phyloP scores from a whole-genome alignment of 2,329 filamentous ascomycete genomes.

The Fusarium subtropicale region DNA sequence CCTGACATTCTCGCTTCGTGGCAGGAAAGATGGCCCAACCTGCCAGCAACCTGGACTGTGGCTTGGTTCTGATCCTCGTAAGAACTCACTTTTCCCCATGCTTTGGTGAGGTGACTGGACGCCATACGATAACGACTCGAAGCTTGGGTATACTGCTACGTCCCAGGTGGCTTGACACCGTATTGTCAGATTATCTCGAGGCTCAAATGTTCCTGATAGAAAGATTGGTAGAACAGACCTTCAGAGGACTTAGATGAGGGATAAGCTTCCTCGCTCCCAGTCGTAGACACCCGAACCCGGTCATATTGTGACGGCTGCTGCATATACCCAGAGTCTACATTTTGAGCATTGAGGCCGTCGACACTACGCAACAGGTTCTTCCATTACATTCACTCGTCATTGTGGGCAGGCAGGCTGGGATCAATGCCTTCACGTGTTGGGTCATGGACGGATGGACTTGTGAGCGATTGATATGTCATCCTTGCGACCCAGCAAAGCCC shows the following conservation, averaged over 20 bases:
- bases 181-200: neutral
- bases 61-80: constrained; percentile 79
- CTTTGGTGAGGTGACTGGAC: neutral
- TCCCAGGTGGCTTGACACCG: neutral
- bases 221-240: neutral
- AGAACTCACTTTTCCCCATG: neutral
- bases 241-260: neutral
- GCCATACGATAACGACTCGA: neutral
- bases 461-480: neutral
- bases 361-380: neutral
- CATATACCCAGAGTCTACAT: neutral
- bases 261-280: neutral
- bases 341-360: neutral
- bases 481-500: neutral
- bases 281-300: constrained; percentile 21
- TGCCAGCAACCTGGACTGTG: constrained; percentile 93
- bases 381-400: neutral
- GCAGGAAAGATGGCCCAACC: constrained; percentile 93
- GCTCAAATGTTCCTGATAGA: neutral
- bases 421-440: neutral
- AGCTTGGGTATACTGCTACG: neutral
- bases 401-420: neutral
- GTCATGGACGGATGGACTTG: constrained; percentile 4
- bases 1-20: constrained; percentile 91
- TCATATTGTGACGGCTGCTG: neutral